These are phyloP conservation scores for Solanum pennellii DNA, from an alignment of 257 asterid genomes.

Conservation along the genomic window DNA sequence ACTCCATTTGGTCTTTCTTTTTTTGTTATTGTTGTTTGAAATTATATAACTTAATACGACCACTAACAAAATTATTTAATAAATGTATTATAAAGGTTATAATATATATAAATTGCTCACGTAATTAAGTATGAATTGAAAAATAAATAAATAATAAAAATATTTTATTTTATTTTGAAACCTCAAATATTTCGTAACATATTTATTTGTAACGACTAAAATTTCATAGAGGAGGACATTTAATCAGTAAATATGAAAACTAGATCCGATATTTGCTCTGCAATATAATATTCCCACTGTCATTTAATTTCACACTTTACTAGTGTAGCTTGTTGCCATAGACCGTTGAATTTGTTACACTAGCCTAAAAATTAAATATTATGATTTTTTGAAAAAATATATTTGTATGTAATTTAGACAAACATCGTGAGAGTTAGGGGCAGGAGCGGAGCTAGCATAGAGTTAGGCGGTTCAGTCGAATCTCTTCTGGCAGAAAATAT, in stretches of 20 bases:
- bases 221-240: background rate
- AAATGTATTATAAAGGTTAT: background rate
- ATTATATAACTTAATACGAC: background rate
- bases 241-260: background rate
- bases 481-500: too few species aligned
- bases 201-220: background rate
- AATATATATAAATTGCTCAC: background rate
- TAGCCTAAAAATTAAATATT: background rate
- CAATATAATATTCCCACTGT: background rate
- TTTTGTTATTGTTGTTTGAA: background rate
- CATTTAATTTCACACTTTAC: background rate
- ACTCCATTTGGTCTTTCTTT: background rate
- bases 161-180: background rate
- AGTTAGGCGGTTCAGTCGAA: too few species aligned
- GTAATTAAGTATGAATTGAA: background rate
- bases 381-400: background rate
- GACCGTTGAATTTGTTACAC: background rate
- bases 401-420: background rate
- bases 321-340: background rate
- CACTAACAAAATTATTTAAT: background rate
- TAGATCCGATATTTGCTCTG: constrained; percentile 12
- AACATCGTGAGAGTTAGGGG: background rate
- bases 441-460: too few species aligned
- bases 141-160: background rate
- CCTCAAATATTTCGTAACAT: background rate